phyloP scores from a whole-genome alignment of 495 filamentous ascomycete species.

The Penicilliopsis zonata region DNA sequence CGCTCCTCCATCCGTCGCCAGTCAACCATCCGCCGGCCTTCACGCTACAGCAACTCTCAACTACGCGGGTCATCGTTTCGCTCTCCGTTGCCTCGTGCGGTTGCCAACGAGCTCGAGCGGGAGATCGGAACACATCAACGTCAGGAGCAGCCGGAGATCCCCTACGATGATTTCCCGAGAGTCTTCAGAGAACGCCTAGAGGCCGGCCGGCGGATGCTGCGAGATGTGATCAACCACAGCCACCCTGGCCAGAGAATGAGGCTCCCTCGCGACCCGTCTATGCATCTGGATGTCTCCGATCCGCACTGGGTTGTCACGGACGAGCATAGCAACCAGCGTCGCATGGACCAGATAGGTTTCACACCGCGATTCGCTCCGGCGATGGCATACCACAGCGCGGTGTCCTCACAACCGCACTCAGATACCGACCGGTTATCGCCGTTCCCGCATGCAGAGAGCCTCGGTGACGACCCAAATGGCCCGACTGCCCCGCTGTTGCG shows the following conservation, averaged over 20 bases:
- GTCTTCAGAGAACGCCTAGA: conserved; percentile 23
- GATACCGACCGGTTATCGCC: conserved; percentile 14
- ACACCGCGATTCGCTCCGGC: conserved; percentile 39
- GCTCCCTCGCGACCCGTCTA: conserved; percentile 15
- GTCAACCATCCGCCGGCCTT: conserved; percentile 26
- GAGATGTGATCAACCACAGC: conserved; percentile 18
- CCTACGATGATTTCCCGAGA: conserved; percentile 18
- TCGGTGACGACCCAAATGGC: conserved; percentile 7
- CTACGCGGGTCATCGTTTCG: conserved; percentile 20
- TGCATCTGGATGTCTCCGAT: conserved; percentile 14
- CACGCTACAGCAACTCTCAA: conserved; percentile 16
- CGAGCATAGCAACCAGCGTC: conserved; percentile 6
- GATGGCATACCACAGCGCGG: conserved; percentile 16
- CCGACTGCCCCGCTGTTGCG: conserved; percentile 10
- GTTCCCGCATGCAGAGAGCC: conserved; percentile 12
- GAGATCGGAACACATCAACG: conserved; percentile 15
- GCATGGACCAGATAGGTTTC: conserved; percentile 14
- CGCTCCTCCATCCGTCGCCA: conserved; percentile 65
- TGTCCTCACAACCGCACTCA: conserved; percentile 13
- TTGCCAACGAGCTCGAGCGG: conserved; percentile 33
- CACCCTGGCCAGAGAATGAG: conserved; percentile 20
- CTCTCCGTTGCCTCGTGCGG: conserved; percentile 22
- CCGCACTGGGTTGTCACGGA: conserved; percentile 10
- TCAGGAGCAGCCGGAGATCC: conserved; percentile 18
- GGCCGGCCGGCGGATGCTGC: conserved; percentile 18